Evolutionary conservation across 306 rosid species (phyloP), one percentile per base, ranked within the genome.

Genomic region (Corylus heterophylla): DNA sequence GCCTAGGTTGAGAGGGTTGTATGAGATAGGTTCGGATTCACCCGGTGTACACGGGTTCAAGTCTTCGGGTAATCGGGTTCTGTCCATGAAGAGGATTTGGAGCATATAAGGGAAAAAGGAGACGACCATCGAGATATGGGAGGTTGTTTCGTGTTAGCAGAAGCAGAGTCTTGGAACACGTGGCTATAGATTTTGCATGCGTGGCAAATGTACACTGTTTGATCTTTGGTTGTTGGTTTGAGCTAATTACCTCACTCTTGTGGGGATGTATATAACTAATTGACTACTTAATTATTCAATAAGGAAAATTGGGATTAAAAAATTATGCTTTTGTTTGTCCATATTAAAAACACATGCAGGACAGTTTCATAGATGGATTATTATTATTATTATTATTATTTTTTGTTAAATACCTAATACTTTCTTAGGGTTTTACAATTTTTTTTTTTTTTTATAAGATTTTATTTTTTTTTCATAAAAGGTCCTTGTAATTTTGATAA

Each of bases 21-120:
- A 54, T 45, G 70, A 45, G 35, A 45, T 44, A 22, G 55, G 77
- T 39, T 68, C n/a, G 10, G 63, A 75, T 45, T 68, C 47, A 55
- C 55, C 80, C 20, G 74, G 56, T 12, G 71, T 58, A 1, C 12
- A 25, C 47, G 75, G 71, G 54, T 39, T 42, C 11, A 79, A 71
- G 45, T 3, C 12, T 42, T 39, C 83, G 37, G 81, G 48, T 3
- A 75, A 14, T 51, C 70, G 37, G 76, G 48, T 69, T 42, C 31
- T 16, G 11, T 10, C 78, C 6, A 45, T 81, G 76, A 59, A 84
- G 76, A 83, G 81, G 75, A 77, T 81, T 37, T 84, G 85, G 80
- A 88, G 83, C 66, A 71, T 70, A 54, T 73, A 45, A 44, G 48
- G 20, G 50, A 8, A 44, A 16, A 67, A 17, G 27, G 25, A 22